Conservation (phyloP, 306 rosid genomes). For the Vicia villosa region DNA sequence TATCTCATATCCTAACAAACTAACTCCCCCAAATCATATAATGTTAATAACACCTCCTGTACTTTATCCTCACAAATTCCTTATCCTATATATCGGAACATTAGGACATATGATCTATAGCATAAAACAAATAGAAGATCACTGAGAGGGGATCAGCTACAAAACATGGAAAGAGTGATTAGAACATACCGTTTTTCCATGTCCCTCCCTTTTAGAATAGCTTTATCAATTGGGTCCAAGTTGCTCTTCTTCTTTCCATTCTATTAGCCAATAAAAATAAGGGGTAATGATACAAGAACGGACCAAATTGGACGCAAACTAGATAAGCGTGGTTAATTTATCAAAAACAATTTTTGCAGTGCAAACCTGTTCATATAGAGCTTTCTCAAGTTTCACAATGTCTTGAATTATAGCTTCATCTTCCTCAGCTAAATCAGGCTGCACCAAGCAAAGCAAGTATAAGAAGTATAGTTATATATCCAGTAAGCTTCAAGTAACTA, state of each 20-base stretch:
- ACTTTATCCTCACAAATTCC: not conserved
- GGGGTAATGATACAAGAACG: conserved; percentile 29
- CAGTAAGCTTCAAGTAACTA: conserved; percentile 26
- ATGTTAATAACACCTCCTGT: not conserved
- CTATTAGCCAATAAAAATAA: conserved; percentile 51
- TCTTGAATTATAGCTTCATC: conserved; percentile 73
- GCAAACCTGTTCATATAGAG: conserved; percentile 66
- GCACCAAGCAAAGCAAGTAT: conserved; percentile 44
- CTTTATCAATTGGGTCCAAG: conserved; percentile 63
- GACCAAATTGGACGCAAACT: conserved; percentile 30
- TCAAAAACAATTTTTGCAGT: not conserved
- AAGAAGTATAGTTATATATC: conserved; percentile 35
- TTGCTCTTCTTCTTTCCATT: conserved; percentile 62
- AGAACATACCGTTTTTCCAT: conserved; percentile 58
- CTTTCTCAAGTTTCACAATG: conserved; percentile 67
- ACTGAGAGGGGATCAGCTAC: conserved; percentile 24
- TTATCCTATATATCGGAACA: not conserved
- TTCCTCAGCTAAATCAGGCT: conserved; percentile 86
- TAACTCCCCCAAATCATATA: not conserved
- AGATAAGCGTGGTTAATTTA: conserved; percentile 17
- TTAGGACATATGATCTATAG: conserved; percentile 17
- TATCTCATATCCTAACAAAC: not conserved
- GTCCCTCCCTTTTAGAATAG: conserved; percentile 62
- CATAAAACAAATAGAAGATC: conserved; percentile 11
- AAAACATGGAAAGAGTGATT: conserved; percentile 32